phyloP scores from a whole-genome alignment of 306 rosid genomes.

The Spatholobus suberectus region DNA sequence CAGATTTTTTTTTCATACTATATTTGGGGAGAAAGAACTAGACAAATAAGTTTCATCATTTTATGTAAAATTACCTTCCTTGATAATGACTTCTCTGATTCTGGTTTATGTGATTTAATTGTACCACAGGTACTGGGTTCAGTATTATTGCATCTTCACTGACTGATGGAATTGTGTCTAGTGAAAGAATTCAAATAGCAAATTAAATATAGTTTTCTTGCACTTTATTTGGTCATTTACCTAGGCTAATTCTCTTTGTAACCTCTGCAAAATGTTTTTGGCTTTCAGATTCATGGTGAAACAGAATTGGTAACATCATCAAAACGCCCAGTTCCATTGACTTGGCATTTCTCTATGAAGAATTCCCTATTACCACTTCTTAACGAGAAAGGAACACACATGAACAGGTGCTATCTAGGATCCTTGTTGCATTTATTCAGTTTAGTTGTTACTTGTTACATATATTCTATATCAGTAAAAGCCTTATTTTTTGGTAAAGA shows the following conservation, averaged over 20 bases:
- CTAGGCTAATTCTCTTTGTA: conserved; percentile 18
- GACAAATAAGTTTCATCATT: background rate
- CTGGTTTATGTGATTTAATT: conserved; percentile 24
- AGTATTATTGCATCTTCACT: conserved; percentile 31
- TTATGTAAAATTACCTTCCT: conserved; percentile 33
- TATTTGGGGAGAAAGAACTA: conserved; percentile 26
- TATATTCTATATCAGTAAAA: conserved; percentile 17
- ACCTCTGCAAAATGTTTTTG: conserved; percentile 25
- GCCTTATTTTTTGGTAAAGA: background rate
- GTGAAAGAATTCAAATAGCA: conserved; percentile 1
- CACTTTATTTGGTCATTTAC: conserved; percentile 27
- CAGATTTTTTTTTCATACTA: background rate
- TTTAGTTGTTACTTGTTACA: conserved; percentile 26
- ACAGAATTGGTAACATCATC: conserved; percentile 94
- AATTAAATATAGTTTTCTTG: conserved; percentile 1
- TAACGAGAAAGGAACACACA: conserved; percentile 74
- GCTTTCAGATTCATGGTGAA: conserved; percentile 83
- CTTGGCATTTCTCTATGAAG: conserved; percentile 93
- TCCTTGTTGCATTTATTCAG: conserved; percentile 28
- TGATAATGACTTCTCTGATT: conserved; percentile 2
- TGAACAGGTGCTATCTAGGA: conserved; percentile 72
- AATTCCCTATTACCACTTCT: conserved; percentile 80
- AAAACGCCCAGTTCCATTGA: conserved; percentile 93
- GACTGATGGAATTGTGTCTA: background rate
- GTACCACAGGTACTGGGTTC: conserved; percentile 10